Base-by-base conservation (phyloP, 1,139 yeast species). In the Pichia sp. region DNA sequence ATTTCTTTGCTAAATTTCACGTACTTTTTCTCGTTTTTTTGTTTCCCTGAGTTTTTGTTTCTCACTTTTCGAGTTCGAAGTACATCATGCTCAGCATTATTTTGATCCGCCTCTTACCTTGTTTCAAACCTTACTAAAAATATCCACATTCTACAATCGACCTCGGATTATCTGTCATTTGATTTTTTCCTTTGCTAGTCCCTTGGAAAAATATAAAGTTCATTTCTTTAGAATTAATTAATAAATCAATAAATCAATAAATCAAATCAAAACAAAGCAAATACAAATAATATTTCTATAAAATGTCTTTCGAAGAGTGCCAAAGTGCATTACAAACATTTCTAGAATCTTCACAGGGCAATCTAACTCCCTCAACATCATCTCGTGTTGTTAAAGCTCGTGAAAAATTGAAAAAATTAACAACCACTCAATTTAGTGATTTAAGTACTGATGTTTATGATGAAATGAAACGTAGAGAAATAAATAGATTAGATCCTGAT, bases 371-470 rank as follows among this genome's bases (percentile, higher is more conserved):
- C 33, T 57, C 67, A 34, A 71, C 76, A 47, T 70, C 87, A 23
- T 64, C 79, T 43, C 63, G 90, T 50, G 87, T 87, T 23, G 78
- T 77, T 39, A 78, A 86, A 57, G 96, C 96, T 6, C 74, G 96
- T 54, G 92, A 86, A 56, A 90, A 92, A 66, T 76, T 90, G 42
- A 72, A 85, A 51, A 84, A 84, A 58, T 73, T 92, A 48, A 80
- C 94, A 1, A 69, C 74, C n/a, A 80, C 82, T n/a, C 97, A 92
- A 64, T 87, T 90, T 59, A 73, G 76, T 50, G 98, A 90, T 62
- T 76, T 90, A 48, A 80, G 95, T 51, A 89, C 96, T 2, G 97
- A 92, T 62, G 97, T 90, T 16, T 85, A 82, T 62, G 97, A 90
- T 63, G 98, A 90, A 65, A 70, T 90, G 51, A 77, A 78, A 57